Evolutionary conservation across 257 asterid species (phyloP).

Genomic region (Coffea eugenioides): DNA sequence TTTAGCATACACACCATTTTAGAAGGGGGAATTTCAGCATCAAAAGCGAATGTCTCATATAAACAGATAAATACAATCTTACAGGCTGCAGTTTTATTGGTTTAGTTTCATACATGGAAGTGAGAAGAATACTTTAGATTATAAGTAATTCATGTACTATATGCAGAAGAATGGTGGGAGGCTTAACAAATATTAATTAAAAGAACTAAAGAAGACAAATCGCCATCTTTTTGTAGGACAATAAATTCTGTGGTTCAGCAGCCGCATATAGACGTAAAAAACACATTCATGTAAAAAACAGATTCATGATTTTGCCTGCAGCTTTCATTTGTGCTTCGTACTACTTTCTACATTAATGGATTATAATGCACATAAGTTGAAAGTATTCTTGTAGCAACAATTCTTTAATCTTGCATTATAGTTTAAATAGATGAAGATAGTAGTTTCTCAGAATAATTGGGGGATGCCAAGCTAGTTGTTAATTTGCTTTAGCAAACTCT

Average conservation of each 20-base stretch:
- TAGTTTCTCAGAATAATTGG: not conserved
- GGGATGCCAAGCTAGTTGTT: not conserved
- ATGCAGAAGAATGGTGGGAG: not conserved
- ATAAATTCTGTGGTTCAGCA: not conserved
- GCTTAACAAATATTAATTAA: too few species aligned
- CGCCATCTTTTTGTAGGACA: not conserved
- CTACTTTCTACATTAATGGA: not conserved
- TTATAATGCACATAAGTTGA: not conserved
- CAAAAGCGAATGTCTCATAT: too few species aligned
- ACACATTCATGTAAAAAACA: not conserved
- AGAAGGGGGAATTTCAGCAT: too few species aligned
- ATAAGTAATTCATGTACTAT: not conserved
- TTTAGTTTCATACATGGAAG: not conserved
- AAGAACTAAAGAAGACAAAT: too few species aligned
- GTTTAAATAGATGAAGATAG: too few species aligned
- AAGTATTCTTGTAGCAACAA: not conserved
- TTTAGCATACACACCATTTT: not conserved
- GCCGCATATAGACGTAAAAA: not conserved
- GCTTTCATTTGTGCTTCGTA: not conserved
- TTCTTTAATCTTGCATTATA: not conserved
- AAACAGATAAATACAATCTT: too few species aligned
- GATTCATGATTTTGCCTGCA: not conserved
- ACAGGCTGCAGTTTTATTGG: not conserved
- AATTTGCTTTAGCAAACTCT: not conserved
- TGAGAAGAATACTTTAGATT: not conserved